phyloP scores from a whole-genome alignment of 2,329 filamentous ascomycete genomes.

The Helotiales sp. region DNA sequence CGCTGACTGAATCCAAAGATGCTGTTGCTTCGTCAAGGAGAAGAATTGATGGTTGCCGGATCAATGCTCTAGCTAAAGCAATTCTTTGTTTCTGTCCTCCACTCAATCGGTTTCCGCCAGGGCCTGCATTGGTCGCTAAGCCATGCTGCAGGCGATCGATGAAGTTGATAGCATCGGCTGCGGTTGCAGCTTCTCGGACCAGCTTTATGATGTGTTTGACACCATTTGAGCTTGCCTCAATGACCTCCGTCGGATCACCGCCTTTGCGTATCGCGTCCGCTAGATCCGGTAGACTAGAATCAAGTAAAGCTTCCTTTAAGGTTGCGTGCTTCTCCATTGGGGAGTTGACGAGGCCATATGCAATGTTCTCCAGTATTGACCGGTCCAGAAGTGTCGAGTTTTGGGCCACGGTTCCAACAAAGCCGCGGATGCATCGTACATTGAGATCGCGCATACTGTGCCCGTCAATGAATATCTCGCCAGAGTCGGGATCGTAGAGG shows the following conservation, averaged over 20 bases:
- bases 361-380: slow-evolving; percentile 39
- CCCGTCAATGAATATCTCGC: slow-evolving; percentile 21
- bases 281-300: slow-evolving; percentile 49
- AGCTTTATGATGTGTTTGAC: slow-evolving; percentile 35
- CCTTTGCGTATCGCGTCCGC: slow-evolving; percentile 53
- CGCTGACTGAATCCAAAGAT: slow-evolving; percentile 78
- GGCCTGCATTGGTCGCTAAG: slow-evolving; percentile 23
- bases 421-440: slow-evolving; percentile 35
- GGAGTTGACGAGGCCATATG: slow-evolving; percentile 41
- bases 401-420: slow-evolving; percentile 54
- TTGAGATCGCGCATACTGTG: slow-evolving; percentile 19
- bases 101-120: slow-evolving; percentile 52
- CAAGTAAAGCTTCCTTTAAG: slow-evolving; percentile 40
- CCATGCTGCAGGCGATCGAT: slow-evolving; percentile 14
- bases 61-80: slow-evolving; percentile 64
- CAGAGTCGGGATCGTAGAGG: slow-evolving; percentile 53
- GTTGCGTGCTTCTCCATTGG: slow-evolving; percentile 49
- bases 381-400: slow-evolving; percentile 54
- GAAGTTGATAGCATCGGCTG: slow-evolving; percentile 42
- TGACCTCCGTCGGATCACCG: slow-evolving; percentile 37
- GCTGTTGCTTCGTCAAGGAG: slow-evolving; percentile 63
- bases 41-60: slow-evolving; percentile 56
- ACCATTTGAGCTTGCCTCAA: background rate
- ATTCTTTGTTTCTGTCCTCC: slow-evolving; percentile 81
- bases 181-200: slow-evolving; percentile 48